Conservation (phyloP, 148 eudicot genomes). For the Mesembryanthemum crystallinum region DNA sequence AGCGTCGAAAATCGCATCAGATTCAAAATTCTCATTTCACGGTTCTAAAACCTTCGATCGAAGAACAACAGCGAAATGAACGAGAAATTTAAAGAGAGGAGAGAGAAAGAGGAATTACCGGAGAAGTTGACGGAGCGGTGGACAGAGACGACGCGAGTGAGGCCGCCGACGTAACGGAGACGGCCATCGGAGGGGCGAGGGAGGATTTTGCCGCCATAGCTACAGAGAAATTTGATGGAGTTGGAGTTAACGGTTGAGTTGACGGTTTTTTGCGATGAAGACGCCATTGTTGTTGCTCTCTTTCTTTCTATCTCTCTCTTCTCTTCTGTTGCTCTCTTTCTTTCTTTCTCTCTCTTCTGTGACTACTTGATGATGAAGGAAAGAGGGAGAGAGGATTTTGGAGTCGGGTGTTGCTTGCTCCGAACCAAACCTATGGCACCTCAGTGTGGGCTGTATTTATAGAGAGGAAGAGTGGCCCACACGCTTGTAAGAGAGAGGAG, state of each 20-base stretch:
- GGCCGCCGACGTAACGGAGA: constrained; percentile 83
- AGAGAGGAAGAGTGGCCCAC: constrained; percentile 15
- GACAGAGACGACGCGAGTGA: constrained; percentile 69
- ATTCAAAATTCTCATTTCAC: background rate
- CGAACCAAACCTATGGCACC: constrained; percentile 22
- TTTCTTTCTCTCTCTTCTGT: background rate
- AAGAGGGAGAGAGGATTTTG: constrained; percentile 7
- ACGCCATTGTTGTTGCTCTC: background rate
- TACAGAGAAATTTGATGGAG: constrained; percentile 77
- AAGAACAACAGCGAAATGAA: background rate
- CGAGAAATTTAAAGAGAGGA: background rate
- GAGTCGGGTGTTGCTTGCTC: constrained; percentile 20
- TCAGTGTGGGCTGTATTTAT: constrained; percentile 17
- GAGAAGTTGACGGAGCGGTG: constrained; percentile 48
- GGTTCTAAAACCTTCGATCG: background rate
- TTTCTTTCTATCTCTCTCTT: background rate
- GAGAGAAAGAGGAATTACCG: constrained; percentile 31
- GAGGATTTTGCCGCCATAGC: constrained; percentile 73
- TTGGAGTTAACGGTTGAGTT: constrained; percentile 22
- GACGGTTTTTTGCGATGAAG: constrained; percentile 8
- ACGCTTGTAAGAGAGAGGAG: background rate
- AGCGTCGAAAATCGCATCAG: background rate
- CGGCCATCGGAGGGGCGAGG: constrained; percentile 74
- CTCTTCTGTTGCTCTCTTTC: background rate
- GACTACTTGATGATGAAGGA: background rate